phyloP scores from a whole-genome alignment of 2,329 filamentous ascomycete species.

The Emydomyces testavorans region DNA sequence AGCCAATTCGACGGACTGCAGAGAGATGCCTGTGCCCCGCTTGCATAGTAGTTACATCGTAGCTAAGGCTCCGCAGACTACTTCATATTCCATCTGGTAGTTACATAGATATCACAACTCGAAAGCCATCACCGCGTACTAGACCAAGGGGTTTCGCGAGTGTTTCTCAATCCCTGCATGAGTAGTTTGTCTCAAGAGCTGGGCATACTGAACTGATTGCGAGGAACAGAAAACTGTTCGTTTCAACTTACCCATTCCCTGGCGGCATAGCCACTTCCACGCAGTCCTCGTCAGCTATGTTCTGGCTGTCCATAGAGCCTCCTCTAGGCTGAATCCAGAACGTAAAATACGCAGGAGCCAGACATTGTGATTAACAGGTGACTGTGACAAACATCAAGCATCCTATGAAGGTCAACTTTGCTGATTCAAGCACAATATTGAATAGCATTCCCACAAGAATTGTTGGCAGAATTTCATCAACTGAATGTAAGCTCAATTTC shows the following conservation, averaged over 20 bases:
- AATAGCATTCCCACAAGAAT: background rate
- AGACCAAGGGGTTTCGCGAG: too few species aligned
- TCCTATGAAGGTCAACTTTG: too few species aligned
- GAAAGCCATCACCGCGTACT: too few species aligned
- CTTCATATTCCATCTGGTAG: too few species aligned
- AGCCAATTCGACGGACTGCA: background rate
- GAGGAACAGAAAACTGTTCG: background rate
- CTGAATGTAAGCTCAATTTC: too few species aligned
- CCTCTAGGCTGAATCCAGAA: background rate
- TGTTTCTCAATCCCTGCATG: background rate
- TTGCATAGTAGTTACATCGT: too few species aligned
- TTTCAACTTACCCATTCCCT: background rate
- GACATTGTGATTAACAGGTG: too few species aligned
- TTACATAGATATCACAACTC: too few species aligned
- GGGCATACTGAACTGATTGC: too few species aligned
- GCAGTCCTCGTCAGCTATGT: conserved; percentile 3
- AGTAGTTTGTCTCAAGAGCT: background rate
- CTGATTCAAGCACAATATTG: too few species aligned
- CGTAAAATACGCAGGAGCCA: background rate
- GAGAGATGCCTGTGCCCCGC: conserved; percentile 4
- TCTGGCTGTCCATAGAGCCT: background rate
- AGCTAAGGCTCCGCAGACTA: background rate
- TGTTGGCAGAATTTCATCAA: too few species aligned
- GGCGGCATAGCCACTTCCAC: conserved; percentile 6
- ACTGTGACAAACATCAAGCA: too few species aligned